Percentiles rank a stretch among this genome's conserved stretches.
Evolutionary conservation across 495 filamentous ascomycete genomes (phyloP).

Genomic region (Immersiella caudata): DNA sequence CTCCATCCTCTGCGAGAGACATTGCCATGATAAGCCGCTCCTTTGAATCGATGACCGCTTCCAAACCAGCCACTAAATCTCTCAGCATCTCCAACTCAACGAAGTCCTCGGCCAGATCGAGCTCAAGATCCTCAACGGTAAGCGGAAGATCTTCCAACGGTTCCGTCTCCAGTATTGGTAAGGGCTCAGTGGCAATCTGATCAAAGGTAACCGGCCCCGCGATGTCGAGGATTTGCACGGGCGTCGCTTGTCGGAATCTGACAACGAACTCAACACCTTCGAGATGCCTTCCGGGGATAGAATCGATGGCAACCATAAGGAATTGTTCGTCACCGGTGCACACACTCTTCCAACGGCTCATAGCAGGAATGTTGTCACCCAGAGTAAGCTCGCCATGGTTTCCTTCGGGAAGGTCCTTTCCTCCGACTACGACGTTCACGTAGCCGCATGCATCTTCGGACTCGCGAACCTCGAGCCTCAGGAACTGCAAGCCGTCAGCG

Average conservation of each 20-base stretch:
- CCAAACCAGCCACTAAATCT: slow-evolving; percentile 20
- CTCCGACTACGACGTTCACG: slow-evolving; percentile 43
- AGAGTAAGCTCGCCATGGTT: slow-evolving; percentile 38
- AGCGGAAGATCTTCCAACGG: not conserved
- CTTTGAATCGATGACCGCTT: slow-evolving; percentile 14
- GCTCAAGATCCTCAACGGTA: slow-evolving; percentile 15
- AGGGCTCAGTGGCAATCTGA: not conserved
- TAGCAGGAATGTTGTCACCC: slow-evolving; percentile 31
- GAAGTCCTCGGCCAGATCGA: slow-evolving; percentile 7
- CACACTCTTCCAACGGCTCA: slow-evolving; percentile 49
- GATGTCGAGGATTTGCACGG: slow-evolving; percentile 45
- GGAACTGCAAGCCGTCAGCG: slow-evolving; percentile 31
- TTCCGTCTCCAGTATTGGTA: not conserved
- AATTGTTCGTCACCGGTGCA: slow-evolving; percentile 52
- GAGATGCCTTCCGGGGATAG: slow-evolving; percentile 38
- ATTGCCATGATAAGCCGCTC: not conserved
- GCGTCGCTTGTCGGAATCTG: slow-evolving; percentile 49
- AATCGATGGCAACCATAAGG: slow-evolving; percentile 50
- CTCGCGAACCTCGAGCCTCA: slow-evolving; percentile 37
- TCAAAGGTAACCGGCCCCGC: slow-evolving; percentile 29
- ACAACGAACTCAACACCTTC: slow-evolving; percentile 47
- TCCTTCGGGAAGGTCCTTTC: slow-evolving; percentile 34
- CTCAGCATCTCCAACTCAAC: not conserved
- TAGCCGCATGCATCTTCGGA: slow-evolving; percentile 40
- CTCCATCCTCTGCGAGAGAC: slow-evolving; percentile 18